These are phyloP conservation scores for Amanita muscaria DNA, from an alignment of 768 basidiomycete species.

Conservation along the genomic window DNA sequence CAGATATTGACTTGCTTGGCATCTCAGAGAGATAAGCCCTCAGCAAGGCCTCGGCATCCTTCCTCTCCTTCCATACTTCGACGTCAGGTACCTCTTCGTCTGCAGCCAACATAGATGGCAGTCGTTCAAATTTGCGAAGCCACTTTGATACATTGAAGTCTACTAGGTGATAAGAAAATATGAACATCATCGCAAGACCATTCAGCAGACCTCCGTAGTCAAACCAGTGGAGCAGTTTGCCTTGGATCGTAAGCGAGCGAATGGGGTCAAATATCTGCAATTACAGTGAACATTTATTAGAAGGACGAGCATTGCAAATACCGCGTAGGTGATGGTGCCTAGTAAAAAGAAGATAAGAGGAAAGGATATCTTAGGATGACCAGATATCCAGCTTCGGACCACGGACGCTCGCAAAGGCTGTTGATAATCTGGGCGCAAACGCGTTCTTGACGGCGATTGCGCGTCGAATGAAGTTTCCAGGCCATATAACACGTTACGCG, in stretches of 20 bases:
- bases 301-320: slow-evolving; percentile 21
- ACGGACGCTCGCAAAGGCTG: slow-evolving; percentile 56
- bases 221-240: slow-evolving; percentile 78
- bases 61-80: slow-evolving; percentile 78
- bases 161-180: slow-evolving; percentile 20
- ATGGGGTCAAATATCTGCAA: slow-evolving; percentile 86
- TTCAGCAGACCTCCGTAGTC: slow-evolving; percentile 53
- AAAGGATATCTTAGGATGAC: slow-evolving; percentile 79
- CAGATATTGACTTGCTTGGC: slow-evolving; percentile 43
- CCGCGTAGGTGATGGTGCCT: slow-evolving; percentile 86
- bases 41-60: slow-evolving; percentile 63
- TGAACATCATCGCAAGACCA: neutral
- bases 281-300: neutral
- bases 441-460: slow-evolving; percentile 24
- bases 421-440: slow-evolving; percentile 50
- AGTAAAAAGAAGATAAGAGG: slow-evolving; percentile 79
- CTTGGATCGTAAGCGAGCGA: slow-evolving; percentile 73
- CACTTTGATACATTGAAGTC: slow-evolving; percentile 71
- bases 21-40: slow-evolving; percentile 67
- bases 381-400: slow-evolving; percentile 71
- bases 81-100: slow-evolving; percentile 17
- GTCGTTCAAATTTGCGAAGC: slow-evolving; percentile 53
- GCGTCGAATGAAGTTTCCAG: slow-evolving; percentile 26
- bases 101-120: slow-evolving; percentile 23
- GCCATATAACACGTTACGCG: slow-evolving; percentile 77